Evolutionary conservation across 1,284 basidiomycete genomes (phyloP).

Genomic region (Ustilago xerochloae): DNA sequence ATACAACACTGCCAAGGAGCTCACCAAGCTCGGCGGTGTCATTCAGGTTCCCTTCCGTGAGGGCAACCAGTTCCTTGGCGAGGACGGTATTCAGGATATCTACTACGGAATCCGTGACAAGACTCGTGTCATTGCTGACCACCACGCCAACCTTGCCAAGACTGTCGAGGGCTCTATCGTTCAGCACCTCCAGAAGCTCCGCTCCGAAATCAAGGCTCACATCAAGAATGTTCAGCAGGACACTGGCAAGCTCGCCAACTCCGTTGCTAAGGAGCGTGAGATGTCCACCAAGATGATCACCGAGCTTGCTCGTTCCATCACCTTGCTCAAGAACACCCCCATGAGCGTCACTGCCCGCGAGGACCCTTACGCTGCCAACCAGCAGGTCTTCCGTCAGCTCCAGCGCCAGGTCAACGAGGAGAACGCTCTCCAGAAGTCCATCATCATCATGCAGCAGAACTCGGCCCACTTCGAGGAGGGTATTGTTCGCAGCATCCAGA

Average conservation of each 20-base stretch:
- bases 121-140: conserved; percentile 91
- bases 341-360: conserved; percentile 83
- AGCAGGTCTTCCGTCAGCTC: conserved; percentile 85
- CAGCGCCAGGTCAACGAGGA: conserved; percentile 92
- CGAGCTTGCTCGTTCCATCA: conserved; percentile 87
- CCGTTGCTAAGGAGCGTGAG: conserved; percentile 93
- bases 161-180: conserved; percentile 98
- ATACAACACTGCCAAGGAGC: conserved; percentile 91
- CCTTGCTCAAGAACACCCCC: conserved; percentile 93
- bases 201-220: conserved; percentile 95
- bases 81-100: conserved; percentile 77
- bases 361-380: conserved; percentile 85
- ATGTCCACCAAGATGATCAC: conserved; percentile 86
- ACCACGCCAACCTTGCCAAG: conserved; percentile 93
- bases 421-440: conserved; percentile 97
- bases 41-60: conserved; percentile 97
- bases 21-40: conserved; percentile 94
- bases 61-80: conserved; percentile 75
- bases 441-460: conserved; percentile 98
- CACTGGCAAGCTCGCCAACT: conserved; percentile 92
- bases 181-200: conserved; percentile 94
- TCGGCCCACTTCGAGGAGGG: conserved; percentile 97
- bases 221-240: conserved; percentile 97
- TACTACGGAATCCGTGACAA: conserved; percentile 92
- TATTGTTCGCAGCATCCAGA: conserved; percentile 93